A percentile compares a stretch with the other conserved stretches of the same genome.
These are phyloP conservation scores for Diaporthe sp. DNA, from an alignment of 2,329 filamentous ascomycete species.

Conservation along the genomic window DNA sequence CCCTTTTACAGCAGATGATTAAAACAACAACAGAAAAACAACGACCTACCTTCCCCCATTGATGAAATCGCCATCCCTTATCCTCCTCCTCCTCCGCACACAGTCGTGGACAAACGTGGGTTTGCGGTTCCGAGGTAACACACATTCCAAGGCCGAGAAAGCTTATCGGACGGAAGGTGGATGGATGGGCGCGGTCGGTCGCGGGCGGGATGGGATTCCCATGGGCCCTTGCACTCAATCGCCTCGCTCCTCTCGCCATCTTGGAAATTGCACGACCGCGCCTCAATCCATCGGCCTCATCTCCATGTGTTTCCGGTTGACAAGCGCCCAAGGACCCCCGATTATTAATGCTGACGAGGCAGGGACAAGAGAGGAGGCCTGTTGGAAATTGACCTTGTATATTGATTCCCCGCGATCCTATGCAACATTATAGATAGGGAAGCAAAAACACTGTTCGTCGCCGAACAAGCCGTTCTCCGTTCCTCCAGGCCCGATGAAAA, in stretches of 20 bases:
- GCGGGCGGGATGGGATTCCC: too few relatives aligned
- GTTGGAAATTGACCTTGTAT: neutral
- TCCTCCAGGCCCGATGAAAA: neutral
- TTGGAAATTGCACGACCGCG: constrained; percentile 19
- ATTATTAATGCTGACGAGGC: constrained; percentile 23
- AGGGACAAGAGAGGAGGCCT: neutral
- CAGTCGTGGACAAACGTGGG: neutral
- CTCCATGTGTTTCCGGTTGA: constrained; percentile 27
- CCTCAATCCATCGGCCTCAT: constrained; percentile 13
- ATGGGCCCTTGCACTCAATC: neutral
- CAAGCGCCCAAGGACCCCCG: neutral
- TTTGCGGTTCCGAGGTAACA: constrained; percentile 2
- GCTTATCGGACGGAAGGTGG: constrained; percentile 28
- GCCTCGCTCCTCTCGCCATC: neutral
- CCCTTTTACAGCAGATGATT: neutral
- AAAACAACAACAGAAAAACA: neutral
- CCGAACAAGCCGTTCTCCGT: neutral
- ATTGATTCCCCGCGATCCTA: neutral
- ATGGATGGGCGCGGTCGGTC: neutral
- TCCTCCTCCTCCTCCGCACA: neutral
- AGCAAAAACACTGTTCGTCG: neutral
- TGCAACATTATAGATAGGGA: neutral
- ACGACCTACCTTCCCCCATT: neutral
- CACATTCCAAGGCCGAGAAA: constrained; percentile 19
- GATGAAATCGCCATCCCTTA: neutral